Conservation (phyloP, 208 protist genomes). For the Acanthamoeba triangularis region DNA sequence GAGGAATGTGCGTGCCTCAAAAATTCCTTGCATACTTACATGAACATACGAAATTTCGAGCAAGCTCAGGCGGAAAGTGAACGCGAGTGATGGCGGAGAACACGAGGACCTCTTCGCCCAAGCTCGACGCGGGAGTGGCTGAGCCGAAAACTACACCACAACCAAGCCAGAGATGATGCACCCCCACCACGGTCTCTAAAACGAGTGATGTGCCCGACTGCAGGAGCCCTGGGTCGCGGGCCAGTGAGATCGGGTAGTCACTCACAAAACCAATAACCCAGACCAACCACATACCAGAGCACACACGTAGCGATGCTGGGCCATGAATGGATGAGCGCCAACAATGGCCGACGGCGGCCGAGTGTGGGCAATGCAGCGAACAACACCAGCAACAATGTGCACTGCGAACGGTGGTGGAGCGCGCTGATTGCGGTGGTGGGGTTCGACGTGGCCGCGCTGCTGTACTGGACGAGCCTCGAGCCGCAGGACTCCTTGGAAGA, state of each 20-base stretch:
- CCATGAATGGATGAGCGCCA: background rate
- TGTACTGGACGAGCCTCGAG: constrained; percentile 64
- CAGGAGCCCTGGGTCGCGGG: background rate
- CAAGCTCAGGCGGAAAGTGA: too few relatives aligned
- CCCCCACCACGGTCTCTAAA: background rate
- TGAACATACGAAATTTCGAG: too few relatives aligned
- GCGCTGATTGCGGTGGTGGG: background rate
- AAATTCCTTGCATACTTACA: too few relatives aligned
- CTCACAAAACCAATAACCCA: too few relatives aligned
- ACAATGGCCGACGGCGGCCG: background rate
- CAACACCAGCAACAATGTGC: background rate
- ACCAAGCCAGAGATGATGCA: background rate
- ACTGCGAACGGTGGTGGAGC: background rate
- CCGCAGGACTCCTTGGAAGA: constrained; percentile 14
- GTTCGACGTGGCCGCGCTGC: constrained; percentile 6
- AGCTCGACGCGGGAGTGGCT: background rate
- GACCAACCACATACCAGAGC: too few relatives aligned
- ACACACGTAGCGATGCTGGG: background rate
- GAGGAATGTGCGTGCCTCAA: background rate
- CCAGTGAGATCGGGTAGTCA: background rate
- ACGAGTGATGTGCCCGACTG: background rate
- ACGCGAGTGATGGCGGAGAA: too few relatives aligned
- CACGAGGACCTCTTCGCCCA: too few relatives aligned
- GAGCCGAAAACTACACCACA: constrained; percentile 7
- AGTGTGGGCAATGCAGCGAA: background rate